Base-by-base conservation (phyloP, 108 stramenopile species). In the Pseudonitzschia delicatissima region DNA sequence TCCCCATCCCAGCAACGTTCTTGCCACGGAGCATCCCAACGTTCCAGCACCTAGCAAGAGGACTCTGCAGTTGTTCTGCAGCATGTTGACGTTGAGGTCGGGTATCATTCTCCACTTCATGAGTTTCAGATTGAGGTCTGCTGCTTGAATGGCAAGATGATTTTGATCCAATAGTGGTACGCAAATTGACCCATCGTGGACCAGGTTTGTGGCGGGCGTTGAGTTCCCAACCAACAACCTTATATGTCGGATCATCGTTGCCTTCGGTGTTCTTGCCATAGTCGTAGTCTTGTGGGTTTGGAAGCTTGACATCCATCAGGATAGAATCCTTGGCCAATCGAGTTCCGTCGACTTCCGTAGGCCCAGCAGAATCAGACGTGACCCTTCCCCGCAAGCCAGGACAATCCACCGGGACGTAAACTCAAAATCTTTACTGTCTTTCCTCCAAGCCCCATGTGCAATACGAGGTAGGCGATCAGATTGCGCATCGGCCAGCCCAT, bases 101-200 rank as follows among this genome's bases (percentile, higher is more conserved):
- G 99, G 99, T 47, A 96, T 71, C 67, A 91, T 90, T 20, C 98
- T 79, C 99, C 99, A 99, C 55, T 97, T 96, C 99, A 99, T 99
- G 36, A 99, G 81, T 65, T 92, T 85, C 18, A 99, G 70, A 81
- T 99, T 98, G 66, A 99, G 75, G 59, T 96, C 92, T 26, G 91
- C 91, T 11, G 96, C 95, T 57, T 96, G 90, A 40, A 89, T 71
- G 36, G 93, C 92, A 51, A 97, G 76, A 72, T 94, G 93, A 29
- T 66, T 65, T 1, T 83, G 62, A 50, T 87, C 84, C 17, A 94
- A 66, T n/a, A 91, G 69, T 3, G 92, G 92, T 23, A 39, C 78
- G 82, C 2, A 94, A 72, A 52, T 91, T 81, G 23, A 93, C 81
- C 63, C 84, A 88, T 17, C 89, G 76, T 25, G 92, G 92, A 9